Evolutionary conservation across 192 early-diverging fungal genomes (phyloP).

Genomic region (Coemansia sp.): DNA sequence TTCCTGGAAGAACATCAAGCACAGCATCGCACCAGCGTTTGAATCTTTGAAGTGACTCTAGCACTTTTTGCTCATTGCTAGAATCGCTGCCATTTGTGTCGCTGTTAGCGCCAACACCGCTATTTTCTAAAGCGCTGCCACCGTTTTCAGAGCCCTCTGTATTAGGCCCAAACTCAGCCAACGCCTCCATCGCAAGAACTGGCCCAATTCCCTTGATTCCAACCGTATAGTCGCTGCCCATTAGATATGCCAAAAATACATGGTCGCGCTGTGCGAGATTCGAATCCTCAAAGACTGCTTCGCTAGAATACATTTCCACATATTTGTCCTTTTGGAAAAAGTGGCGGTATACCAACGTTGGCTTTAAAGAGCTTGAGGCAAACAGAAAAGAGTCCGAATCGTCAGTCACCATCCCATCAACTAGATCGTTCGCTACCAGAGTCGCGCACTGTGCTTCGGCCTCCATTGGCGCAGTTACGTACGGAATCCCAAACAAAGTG

Average conservation of each 20-base stretch:
- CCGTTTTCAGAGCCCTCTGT: conserved; percentile 10
- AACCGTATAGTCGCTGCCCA: conserved; percentile 97
- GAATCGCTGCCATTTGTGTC: neutral
- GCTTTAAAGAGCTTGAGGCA: conserved; percentile 58
- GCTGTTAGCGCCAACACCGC: neutral
- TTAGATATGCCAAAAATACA: conserved; percentile 81
- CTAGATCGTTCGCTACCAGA: conserved; percentile 59
- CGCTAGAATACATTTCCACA: conserved; percentile 79
- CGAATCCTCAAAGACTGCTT: conserved; percentile 68
- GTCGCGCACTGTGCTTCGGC: conserved; percentile 97
- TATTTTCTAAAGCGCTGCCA: neutral
- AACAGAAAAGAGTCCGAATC: conserved; percentile 98
- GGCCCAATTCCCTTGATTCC: conserved; percentile 86
- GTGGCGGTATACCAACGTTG: conserved; percentile 75
- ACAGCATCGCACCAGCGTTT: conserved; percentile 45
- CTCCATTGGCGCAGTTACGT: conserved; percentile 90
- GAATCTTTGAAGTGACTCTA: conserved; percentile 29
- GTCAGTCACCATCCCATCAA: conserved; percentile 96
- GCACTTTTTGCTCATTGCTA: conserved; percentile 27
- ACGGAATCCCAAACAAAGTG: conserved; percentile 91
- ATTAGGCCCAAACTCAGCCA: conserved; percentile 67
- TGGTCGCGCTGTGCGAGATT: conserved; percentile 67
- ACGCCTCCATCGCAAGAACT: conserved; percentile 86
- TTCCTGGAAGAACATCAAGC: conserved; percentile 50
- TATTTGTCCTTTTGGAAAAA: conserved; percentile 89